phyloP scores from a whole-genome alignment of 768 basidiomycete genomes.

The Lactarius pseudohatsudake region DNA sequence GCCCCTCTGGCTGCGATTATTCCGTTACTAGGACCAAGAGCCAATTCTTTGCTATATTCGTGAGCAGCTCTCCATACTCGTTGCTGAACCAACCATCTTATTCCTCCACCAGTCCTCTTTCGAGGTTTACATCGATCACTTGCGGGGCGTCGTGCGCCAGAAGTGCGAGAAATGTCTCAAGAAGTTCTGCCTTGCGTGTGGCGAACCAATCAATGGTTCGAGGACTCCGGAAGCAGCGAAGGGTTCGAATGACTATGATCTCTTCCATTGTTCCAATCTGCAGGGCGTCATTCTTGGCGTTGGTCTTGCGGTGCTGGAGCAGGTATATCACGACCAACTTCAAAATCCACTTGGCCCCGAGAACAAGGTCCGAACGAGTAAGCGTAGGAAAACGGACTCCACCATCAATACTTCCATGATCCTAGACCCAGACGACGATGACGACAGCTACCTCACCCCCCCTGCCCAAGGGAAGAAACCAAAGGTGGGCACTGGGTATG shows the following conservation, averaged over 20 bases:
- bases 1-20: constrained; percentile 75
- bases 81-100: constrained; percentile 19
- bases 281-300: constrained; percentile 92
- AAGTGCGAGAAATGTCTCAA: constrained; percentile 47
- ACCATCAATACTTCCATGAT: constrained; percentile 31
- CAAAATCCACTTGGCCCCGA: constrained; percentile 36
- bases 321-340: constrained; percentile 59
- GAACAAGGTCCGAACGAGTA: constrained; percentile 33
- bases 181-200: constrained; percentile 48
- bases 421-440: constrained; percentile 53
- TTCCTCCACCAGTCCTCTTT: constrained; percentile 62
- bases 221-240: constrained; percentile 32
- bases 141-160: constrained; percentile 56
- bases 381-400: constrained; percentile 45
- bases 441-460: constrained; percentile 46
- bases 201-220: constrained; percentile 39
- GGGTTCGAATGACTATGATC: constrained; percentile 48
- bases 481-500: constrained; percentile 85
- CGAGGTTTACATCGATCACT: constrained; percentile 61
- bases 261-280: constrained; percentile 88
- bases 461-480: constrained; percentile 57
- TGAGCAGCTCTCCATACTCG: constrained; percentile 44
- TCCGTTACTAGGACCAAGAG: constrained; percentile 59
- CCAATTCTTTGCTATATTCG: constrained; percentile 83
- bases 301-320: constrained; percentile 84